These are phyloP conservation scores for Quercus parvula DNA, from an alignment of 306 rosid species.

Conservation along the genomic window DNA sequence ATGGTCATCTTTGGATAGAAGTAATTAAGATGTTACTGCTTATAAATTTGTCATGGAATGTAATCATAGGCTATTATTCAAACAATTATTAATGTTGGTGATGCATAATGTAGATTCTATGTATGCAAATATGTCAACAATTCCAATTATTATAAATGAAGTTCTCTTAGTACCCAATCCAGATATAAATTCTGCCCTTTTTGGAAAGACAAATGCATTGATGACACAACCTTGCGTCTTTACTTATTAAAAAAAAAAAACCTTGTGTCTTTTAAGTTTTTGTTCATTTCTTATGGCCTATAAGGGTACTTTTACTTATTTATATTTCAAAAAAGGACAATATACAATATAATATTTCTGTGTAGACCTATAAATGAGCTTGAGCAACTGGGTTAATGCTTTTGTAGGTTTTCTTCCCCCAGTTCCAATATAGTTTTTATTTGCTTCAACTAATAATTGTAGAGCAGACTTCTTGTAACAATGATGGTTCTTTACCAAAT, in stretches of 20 bases:
- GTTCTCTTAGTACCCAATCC: background rate
- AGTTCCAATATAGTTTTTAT: background rate
- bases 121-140: background rate
- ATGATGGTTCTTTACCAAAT: background rate
- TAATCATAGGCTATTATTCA: background rate
- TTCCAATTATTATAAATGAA: background rate
- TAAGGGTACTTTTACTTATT: background rate
- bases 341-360: background rate
- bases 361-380: background rate
- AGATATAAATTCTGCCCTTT: background rate
- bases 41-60: background rate
- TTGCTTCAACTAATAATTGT: too few species aligned
- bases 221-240: background rate
- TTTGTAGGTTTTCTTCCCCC: background rate
- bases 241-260: background rate
- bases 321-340: background rate
- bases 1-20: background rate
- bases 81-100: background rate
- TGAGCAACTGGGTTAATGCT: background rate
- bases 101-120: background rate
- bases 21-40: background rate
- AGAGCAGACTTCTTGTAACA: background rate
- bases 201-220: background rate
- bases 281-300: background rate
- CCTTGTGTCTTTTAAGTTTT: background rate